A percentile compares a stretch with the other conserved stretches of the same genome.
Evolutionary conservation across 2,329 filamentous ascomycete genomes (phyloP).

Genomic region (Phialophora verrucosa): DNA sequence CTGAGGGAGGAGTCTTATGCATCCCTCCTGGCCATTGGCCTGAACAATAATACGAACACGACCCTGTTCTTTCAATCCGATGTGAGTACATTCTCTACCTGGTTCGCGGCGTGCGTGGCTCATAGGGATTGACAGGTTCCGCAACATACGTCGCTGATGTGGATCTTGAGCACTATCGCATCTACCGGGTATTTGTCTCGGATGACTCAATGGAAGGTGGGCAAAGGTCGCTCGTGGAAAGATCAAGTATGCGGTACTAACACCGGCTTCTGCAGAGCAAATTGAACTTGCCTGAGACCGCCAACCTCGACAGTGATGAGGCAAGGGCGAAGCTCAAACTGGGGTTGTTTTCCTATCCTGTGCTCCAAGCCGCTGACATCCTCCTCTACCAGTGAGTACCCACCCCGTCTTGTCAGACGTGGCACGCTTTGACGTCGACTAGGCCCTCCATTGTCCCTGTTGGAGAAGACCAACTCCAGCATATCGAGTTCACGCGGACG

Average conservation of each 20-base stretch:
- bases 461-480: constrained; percentile 92
- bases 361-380: constrained; percentile 93
- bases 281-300: constrained; percentile 66
- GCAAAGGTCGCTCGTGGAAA: background rate
- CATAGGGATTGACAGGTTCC: constrained; percentile 60
- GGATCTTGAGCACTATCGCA: constrained; percentile 90
- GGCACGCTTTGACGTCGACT: constrained; percentile 24
- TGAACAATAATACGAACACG: constrained; percentile 72
- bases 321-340: constrained; percentile 74
- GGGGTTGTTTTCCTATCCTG: constrained; percentile 93
- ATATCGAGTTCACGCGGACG: constrained; percentile 89
- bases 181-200: constrained; percentile 91
- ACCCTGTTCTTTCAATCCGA: constrained; percentile 82
- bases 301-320: constrained; percentile 61
- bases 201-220: constrained; percentile 99
- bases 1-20: constrained; percentile 78
- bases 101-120: constrained; percentile 8
- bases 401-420: background rate
- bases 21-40: constrained; percentile 79
- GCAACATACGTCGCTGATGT: constrained; percentile 90
- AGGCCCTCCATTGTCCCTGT: constrained; percentile 94
- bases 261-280: constrained; percentile 65
- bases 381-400: constrained; percentile 73
- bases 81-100: constrained; percentile 54
- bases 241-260: background rate